Conservation (phyloP, 108 stramenopile species). For the Pseudonitzschia delicatissima region DNA sequence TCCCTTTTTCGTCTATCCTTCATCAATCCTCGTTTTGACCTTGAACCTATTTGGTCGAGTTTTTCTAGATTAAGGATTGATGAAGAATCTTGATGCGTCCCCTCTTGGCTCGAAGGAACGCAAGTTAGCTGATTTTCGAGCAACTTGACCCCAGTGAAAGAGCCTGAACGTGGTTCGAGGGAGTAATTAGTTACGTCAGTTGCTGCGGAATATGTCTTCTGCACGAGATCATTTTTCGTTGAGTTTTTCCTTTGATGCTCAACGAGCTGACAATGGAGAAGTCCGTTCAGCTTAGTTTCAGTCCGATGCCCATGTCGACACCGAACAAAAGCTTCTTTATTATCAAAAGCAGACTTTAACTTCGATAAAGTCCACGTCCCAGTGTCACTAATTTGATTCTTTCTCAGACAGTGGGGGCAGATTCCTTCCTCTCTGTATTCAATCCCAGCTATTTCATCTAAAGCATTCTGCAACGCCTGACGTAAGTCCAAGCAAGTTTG, state of each 20-base stretch:
- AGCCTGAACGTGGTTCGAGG: no score
- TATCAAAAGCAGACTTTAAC: neutral
- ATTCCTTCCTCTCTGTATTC: constrained; percentile 9
- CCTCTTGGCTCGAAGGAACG: no score
- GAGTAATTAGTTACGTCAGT: no score
- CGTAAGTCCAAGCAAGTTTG: neutral
- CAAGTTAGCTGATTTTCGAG: no score
- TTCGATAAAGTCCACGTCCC: constrained; percentile 4
- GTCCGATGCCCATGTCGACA: constrained; percentile 1
- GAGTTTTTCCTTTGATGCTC: neutral
- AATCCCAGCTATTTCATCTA: constrained; percentile 1
- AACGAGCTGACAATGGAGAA: neutral
- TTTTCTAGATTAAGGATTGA: no score
- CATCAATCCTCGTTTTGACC: no score
- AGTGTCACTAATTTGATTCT: neutral
- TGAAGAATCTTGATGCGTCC: no score
- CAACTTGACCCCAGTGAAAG: no score
- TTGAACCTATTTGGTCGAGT: no score
- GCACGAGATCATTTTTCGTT: no score
- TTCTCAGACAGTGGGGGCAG: constrained; percentile 3
- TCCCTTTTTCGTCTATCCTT: no score
- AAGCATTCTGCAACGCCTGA: neutral
- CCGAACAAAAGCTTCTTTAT: neutral
- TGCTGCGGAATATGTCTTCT: no score
- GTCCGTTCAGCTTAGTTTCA: neutral